Evolutionary conservation across 768 basidiomycete species (phyloP).

Genomic region (Calocera cornea): DNA sequence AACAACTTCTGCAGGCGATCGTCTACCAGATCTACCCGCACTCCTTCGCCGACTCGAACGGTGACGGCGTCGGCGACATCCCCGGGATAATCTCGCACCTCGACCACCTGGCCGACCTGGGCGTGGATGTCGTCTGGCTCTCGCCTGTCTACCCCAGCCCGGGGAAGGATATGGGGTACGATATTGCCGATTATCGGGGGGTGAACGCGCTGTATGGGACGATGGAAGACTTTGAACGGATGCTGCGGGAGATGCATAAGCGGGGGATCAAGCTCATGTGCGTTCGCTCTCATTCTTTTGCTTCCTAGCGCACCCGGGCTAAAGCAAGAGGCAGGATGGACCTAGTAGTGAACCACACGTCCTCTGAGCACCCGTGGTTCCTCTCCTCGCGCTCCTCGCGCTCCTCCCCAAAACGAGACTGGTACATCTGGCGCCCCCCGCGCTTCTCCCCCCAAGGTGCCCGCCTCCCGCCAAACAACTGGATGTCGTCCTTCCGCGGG

Average conservation of each 20-base stretch:
- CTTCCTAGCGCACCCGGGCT: not conserved
- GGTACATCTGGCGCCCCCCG: slow-evolving; percentile 64
- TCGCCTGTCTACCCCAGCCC: slow-evolving; percentile 58
- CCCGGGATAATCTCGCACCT: slow-evolving; percentile 50
- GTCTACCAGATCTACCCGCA: slow-evolving; percentile 61
- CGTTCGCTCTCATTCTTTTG: slow-evolving; percentile 15
- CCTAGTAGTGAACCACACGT: slow-evolving; percentile 58
- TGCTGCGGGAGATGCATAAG: slow-evolving; percentile 32
- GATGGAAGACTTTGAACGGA: slow-evolving; percentile 29
- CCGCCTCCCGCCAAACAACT: slow-evolving; percentile 56
- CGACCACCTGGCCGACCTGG: slow-evolving; percentile 54
- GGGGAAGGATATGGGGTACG: slow-evolving; percentile 41
- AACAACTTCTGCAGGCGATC: slow-evolving; percentile 22
- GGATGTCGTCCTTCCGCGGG: slow-evolving; percentile 56
- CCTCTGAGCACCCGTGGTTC: slow-evolving; percentile 56
- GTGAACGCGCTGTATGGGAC: slow-evolving; percentile 56
- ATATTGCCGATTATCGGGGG: slow-evolving; percentile 49
- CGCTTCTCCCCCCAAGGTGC: slow-evolving; percentile 39
- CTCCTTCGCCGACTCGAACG: slow-evolving; percentile 59
- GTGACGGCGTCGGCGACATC: slow-evolving; percentile 57
- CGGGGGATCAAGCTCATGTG: slow-evolving; percentile 61
- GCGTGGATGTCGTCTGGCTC: slow-evolving; percentile 59
- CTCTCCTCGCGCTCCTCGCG: slow-evolving; percentile 38
- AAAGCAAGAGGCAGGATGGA: slow-evolving; percentile 43
- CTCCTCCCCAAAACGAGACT: slow-evolving; percentile 48